Percentiles rank a stretch among this genome's conserved stretches.
These are phyloP conservation scores for Iris pallida DNA, from an alignment of 116 monocot species.

Conservation along the genomic window DNA sequence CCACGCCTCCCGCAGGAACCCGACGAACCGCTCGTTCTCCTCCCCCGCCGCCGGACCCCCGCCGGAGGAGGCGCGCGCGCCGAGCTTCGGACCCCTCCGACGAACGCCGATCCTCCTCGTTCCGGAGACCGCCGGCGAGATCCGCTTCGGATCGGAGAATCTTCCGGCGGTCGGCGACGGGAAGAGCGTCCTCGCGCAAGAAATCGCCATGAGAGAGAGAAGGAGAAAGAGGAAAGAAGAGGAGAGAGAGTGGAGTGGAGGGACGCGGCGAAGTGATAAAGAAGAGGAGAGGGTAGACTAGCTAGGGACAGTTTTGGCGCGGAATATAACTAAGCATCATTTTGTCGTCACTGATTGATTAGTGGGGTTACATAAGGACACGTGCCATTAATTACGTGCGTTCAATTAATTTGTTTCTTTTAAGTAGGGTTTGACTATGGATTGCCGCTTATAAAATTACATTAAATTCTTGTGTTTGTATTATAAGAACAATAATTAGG, in stretches of 20 bases:
- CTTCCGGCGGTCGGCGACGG: not conserved
- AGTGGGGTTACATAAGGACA: too few relatives aligned
- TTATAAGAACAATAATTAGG: too few relatives aligned
- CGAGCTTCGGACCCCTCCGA: not conserved
- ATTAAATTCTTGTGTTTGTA: too few relatives aligned
- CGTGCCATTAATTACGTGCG: too few relatives aligned
- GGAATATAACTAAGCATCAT: too few relatives aligned
- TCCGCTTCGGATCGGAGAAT: not conserved
- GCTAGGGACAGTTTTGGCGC: too few relatives aligned
- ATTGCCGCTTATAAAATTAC: too few relatives aligned
- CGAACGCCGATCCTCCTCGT: not conserved
- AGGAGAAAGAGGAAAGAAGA: not conserved
- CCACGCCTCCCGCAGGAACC: conserved; percentile 88
- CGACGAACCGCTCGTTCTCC: conserved; percentile 50
- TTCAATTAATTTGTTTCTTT: too few relatives aligned
- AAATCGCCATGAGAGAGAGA: not conserved
- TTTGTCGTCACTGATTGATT: too few relatives aligned
- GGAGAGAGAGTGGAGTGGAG: not conserved
- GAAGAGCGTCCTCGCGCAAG: conserved; percentile 8
- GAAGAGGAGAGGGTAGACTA: not conserved
- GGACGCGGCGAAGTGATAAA: conserved; percentile 15
- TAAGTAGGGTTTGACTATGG: too few relatives aligned
- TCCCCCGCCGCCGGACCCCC: not conserved
- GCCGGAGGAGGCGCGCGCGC: not conserved
- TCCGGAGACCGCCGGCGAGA: not conserved